Evolutionary conservation across 768 basidiomycete genomes (phyloP).

Genomic region (Scleroderma bovista): DNA sequence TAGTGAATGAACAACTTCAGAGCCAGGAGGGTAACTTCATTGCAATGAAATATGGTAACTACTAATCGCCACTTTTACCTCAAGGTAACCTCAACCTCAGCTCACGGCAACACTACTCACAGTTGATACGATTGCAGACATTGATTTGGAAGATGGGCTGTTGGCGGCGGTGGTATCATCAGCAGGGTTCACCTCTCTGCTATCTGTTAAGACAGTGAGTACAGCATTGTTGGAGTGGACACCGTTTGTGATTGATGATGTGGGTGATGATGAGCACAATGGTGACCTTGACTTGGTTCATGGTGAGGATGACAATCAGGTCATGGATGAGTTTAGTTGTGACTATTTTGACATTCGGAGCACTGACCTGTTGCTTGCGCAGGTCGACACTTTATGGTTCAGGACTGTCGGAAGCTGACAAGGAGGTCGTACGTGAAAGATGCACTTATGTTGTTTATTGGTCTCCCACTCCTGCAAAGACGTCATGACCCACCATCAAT

Average conservation of each 20-base stretch:
- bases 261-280: conserved; percentile 72
- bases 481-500: neutral
- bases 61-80: no score
- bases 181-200: conserved; percentile 44
- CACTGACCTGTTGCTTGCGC: neutral
- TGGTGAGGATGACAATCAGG: conserved; percentile 49
- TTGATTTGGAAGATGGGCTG: conserved; percentile 14
- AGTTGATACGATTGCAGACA: conserved; percentile 32
- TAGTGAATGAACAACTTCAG: no score
- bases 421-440: conserved; percentile 74
- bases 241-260: conserved; percentile 96
- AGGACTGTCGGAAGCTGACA: conserved; percentile 74
- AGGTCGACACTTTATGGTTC: conserved; percentile 95
- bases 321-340: conserved; percentile 86
- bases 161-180: conserved; percentile 24
- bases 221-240: conserved; percentile 88
- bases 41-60: no score
- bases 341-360: neutral
- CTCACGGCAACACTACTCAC: no score
- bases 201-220: conserved; percentile 69
- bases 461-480: neutral
- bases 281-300: conserved; percentile 50
- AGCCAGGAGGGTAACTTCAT: no score
- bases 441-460: conserved; percentile 35
- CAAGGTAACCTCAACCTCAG: no score